Conservation (phyloP, 805 yeast species). For the Pachysolen tannophilus region DNA sequence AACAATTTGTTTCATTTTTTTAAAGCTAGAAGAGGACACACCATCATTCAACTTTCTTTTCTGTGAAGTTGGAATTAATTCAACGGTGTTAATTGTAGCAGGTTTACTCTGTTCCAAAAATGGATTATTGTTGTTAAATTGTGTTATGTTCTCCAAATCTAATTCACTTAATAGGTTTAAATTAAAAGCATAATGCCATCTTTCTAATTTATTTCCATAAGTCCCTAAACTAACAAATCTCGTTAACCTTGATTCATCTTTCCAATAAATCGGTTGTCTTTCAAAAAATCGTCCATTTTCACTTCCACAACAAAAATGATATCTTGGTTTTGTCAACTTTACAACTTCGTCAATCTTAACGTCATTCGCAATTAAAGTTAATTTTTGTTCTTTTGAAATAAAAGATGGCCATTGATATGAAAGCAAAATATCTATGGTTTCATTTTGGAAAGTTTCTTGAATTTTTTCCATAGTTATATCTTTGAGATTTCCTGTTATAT, state of each 20-base stretch:
- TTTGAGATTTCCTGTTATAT: slow-evolving; percentile 28
- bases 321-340: slow-evolving; percentile 43
- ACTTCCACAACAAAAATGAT: slow-evolving; percentile 56
- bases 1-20: slow-evolving; percentile 31
- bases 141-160: slow-evolving; percentile 14
- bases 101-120: slow-evolving; percentile 10
- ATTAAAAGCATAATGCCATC: slow-evolving; percentile 75
- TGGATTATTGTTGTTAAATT: slow-evolving; percentile 24
- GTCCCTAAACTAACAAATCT: slow-evolving; percentile 61
- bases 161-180: slow-evolving; percentile 21
- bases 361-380: slow-evolving; percentile 35
- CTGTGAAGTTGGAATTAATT: slow-evolving; percentile 7
- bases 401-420: slow-evolving; percentile 54
- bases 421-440: slow-evolving; percentile 44
- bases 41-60: slow-evolving; percentile 11
- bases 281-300: slow-evolving; percentile 43
- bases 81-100: slow-evolving; percentile 1
- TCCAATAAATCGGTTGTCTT: slow-evolving; percentile 52
- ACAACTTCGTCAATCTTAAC: slow-evolving; percentile 42
- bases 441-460: slow-evolving; percentile 7
- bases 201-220: slow-evolving; percentile 42
- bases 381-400: slow-evolving; percentile 35
- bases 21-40: slow-evolving; percentile 1
- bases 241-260: slow-evolving; percentile 32
- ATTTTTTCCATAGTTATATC: slow-evolving; percentile 15